phyloP scores from a whole-genome alignment of 2,329 filamentous ascomycete genomes.

The Lachnellula cervina region DNA sequence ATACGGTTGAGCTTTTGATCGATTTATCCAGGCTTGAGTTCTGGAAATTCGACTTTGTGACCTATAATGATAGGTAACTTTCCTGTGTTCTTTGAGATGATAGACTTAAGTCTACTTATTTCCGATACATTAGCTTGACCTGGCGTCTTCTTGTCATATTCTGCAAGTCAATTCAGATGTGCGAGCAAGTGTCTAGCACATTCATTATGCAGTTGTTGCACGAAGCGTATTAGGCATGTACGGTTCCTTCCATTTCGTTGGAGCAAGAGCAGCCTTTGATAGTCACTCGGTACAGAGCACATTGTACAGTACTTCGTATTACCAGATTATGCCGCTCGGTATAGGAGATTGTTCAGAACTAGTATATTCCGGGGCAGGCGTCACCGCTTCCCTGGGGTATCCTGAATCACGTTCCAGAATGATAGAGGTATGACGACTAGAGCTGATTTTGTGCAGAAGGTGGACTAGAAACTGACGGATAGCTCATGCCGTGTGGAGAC shows the following conservation, averaged over 20 bases:
- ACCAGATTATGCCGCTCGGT: no score
- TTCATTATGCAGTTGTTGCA: conserved; percentile 36
- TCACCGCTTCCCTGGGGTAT: no score
- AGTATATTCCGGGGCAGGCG: no score
- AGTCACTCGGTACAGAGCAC: conserved; percentile 58
- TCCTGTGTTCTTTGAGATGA: neutral
- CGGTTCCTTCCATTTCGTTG: conserved; percentile 37
- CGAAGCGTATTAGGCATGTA: conserved; percentile 41
- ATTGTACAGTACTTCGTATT: conserved; percentile 50
- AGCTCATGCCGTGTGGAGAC: no score
- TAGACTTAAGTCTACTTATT: neutral
- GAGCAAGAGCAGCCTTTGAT: conserved; percentile 40
- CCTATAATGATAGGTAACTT: conserved; percentile 34
- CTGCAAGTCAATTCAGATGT: conserved; percentile 36
- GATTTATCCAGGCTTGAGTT: conserved; percentile 37
- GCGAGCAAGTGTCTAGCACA: conserved; percentile 37
- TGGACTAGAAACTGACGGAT: no score
- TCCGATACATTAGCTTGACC: conserved; percentile 9
- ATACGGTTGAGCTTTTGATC: conserved; percentile 37
- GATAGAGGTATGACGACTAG: no score
- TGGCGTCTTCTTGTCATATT: conserved; percentile 44
- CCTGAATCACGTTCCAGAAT: no score
- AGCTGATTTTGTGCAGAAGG: no score
- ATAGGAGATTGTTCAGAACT: no score
- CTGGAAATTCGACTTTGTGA: conserved; percentile 41